Conservation (phyloP, 768 basidiomycete genomes). For the Boletellus sp. region DNA sequence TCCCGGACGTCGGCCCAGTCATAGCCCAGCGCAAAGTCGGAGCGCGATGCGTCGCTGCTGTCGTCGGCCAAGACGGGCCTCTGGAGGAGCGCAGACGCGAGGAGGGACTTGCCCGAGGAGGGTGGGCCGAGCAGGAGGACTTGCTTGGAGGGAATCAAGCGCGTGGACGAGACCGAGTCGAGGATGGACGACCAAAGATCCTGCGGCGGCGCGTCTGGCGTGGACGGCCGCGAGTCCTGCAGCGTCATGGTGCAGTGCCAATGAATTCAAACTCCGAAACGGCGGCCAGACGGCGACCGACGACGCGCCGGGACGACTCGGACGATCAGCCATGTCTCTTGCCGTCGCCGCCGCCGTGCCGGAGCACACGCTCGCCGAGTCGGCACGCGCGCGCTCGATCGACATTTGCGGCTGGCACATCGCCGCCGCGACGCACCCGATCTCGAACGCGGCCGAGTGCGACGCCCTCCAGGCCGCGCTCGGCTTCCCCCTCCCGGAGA, state of each 20-base stretch:
- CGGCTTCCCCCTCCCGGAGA: slow-evolving; percentile 87
- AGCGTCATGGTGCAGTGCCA: slow-evolving; percentile 15
- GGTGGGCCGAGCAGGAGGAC: slow-evolving; percentile 81
- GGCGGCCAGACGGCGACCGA: slow-evolving; percentile 2
- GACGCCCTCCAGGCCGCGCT: slow-evolving; percentile 63
- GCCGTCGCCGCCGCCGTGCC: slow-evolving; percentile 49
- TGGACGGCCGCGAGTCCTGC: slow-evolving; percentile 52
- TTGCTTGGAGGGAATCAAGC: slow-evolving; percentile 83
- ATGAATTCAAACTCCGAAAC: slow-evolving; percentile 28
- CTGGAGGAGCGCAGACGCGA: slow-evolving; percentile 69
- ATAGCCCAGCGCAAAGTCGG: slow-evolving; percentile 87
- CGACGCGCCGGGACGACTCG: slow-evolving; percentile 7
- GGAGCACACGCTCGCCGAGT: slow-evolving; percentile 62
- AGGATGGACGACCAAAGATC: slow-evolving; percentile 94
- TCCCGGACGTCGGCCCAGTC: slow-evolving; percentile 89
- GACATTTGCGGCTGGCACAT: slow-evolving; percentile 66
- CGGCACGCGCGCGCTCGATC: slow-evolving; percentile 66
- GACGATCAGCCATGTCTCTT: slow-evolving; percentile 18
- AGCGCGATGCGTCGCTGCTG: slow-evolving; percentile 53
- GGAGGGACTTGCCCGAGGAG: slow-evolving; percentile 70
- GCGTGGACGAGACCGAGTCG: slow-evolving; percentile 76
- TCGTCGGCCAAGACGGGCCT: slow-evolving; percentile 54
- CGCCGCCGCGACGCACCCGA: slow-evolving; percentile 68
- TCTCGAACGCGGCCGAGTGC: slow-evolving; percentile 73
- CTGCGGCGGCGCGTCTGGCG: slow-evolving; percentile 69